Evolutionary conservation across 2,329 filamentous ascomycete species (phyloP), one percentile per base, ranked within the genome.

Genomic region (Canariomyces notabilis): DNA sequence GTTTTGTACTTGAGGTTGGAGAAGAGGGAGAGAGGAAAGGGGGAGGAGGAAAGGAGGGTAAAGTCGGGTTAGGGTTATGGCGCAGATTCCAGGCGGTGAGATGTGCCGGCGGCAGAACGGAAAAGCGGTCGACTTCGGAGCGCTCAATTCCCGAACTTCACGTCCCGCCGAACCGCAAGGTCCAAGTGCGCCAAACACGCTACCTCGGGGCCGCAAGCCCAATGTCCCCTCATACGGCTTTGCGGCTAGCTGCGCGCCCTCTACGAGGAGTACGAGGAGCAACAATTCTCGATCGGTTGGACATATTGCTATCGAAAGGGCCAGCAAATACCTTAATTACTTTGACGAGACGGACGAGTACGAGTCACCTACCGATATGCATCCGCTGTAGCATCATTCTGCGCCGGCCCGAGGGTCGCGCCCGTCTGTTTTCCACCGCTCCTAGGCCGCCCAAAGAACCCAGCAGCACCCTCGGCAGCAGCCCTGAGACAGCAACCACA

Each of bases 391-490:
- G 46, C 46, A 29, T 48, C 22, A 26, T 31, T 52, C 37, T 46
- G 47, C 37, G 19, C 51, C 21, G 20, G 23, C 21, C n/a, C 34
- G 14, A 12, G 31, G 21, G 20, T 19, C 57, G 51, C 14, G 41
- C 57, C 5, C 61, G 60, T 3, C 57, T 60, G 22, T 66, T 58
- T 42, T 67, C 66, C 32, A 60, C 52, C 23, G 46, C 59, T 14
- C 59, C 58, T 18, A 55, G 57, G 7, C 57, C 52, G 1, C 57
- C 32, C 21, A 44, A 46, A 42, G 21, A 37, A 5, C 42, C 44
- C 18, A 23, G 7, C 26, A 37, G 16, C 14, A 19, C 20, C 31
- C 37, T 12, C 33, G 14, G 14, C 14, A 31, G 22, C 23, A 43
- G 19, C 16, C 9, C 40, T n/a, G 22, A 43, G 18, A 34, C 45